A percentile compares a stretch with the other conserved stretches of the same genome.
Evolutionary conservation across 331 rosid genomes (phyloP).

Genomic region (Rosa hybrid): DNA sequence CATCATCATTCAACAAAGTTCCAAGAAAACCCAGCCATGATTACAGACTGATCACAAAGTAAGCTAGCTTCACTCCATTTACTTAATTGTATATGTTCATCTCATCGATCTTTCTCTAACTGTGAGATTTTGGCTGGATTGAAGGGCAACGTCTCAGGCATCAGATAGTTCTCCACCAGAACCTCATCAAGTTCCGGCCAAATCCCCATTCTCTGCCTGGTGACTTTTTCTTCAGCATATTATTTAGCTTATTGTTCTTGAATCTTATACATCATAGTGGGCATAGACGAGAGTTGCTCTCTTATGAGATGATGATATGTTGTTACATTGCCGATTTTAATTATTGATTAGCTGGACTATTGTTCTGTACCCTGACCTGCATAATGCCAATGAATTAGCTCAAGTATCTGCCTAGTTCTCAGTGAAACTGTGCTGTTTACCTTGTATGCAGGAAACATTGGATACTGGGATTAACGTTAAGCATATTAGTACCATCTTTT

Average conservation of each 20-base stretch:
- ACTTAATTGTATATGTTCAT: neutral
- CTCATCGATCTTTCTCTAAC: neutral
- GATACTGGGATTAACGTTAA: slow-evolving; percentile 9
- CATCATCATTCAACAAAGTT: slow-evolving; percentile 5
- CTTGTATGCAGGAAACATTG: slow-evolving; percentile 9
- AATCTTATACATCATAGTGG: neutral
- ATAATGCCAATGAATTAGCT: no score
- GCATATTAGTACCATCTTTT: slow-evolving; percentile 13
- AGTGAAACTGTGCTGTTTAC: neutral
- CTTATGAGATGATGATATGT: neutral
- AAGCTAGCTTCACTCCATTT: neutral
- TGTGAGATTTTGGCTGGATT: neutral
- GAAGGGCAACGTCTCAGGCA: slow-evolving; percentile 2
- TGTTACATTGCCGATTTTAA: neutral
- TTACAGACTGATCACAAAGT: slow-evolving; percentile 8
- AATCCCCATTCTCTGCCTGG: slow-evolving; percentile 4
- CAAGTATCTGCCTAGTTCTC: neutral
- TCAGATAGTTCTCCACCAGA: slow-evolving; percentile 10
- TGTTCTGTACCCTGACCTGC: no score
- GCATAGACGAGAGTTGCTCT: neutral
- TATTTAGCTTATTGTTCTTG: neutral
- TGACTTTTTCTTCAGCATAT: neutral
- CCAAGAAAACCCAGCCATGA: neutral
- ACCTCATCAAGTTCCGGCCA: slow-evolving; percentile 10
- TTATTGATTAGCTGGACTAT: neutral